Evolutionary conservation across 371 early-diverging fungal genomes (phyloP).

Genomic region (Saksenaea oblongispora): DNA sequence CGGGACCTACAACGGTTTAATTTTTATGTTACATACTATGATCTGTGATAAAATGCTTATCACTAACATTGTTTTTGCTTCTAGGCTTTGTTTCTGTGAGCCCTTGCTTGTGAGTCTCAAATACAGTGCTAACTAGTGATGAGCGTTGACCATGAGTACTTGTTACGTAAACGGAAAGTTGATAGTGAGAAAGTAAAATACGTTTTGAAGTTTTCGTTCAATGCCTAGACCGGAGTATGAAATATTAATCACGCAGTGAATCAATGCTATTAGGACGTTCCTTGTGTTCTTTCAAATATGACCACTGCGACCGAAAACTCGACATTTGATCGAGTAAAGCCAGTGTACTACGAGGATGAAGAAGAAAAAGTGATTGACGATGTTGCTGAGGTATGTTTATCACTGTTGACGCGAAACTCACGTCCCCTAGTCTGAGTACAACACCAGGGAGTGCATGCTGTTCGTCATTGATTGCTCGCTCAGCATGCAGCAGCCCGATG

Average conservation of each 20-base stretch:
- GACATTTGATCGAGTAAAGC: neutral
- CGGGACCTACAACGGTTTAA: no score
- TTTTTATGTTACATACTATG: no score
- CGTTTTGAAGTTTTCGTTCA: no score
- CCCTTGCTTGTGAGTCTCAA: no score
- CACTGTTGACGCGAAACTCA: neutral
- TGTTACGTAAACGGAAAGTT: no score
- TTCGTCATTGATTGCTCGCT: constrained; percentile 69
- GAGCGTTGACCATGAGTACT: no score
- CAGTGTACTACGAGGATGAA: neutral
- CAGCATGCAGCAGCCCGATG: constrained; percentile 52
- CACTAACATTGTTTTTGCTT: no score
- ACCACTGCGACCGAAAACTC: neutral
- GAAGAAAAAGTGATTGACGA: neutral
- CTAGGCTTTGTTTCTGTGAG: no score
- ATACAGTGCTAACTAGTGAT: no score
- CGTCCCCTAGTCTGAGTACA: neutral
- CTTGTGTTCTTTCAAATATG: neutral
- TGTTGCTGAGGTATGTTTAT: neutral
- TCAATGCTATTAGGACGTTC: neutral
- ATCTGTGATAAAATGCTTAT: no score
- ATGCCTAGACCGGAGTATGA: neutral
- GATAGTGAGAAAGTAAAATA: no score
- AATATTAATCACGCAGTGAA: neutral
- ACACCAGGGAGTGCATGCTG: constrained; percentile 55